Evolutionary conservation across 2,329 filamentous ascomycete genomes (phyloP).

Genomic region (Zalaria sp.): DNA sequence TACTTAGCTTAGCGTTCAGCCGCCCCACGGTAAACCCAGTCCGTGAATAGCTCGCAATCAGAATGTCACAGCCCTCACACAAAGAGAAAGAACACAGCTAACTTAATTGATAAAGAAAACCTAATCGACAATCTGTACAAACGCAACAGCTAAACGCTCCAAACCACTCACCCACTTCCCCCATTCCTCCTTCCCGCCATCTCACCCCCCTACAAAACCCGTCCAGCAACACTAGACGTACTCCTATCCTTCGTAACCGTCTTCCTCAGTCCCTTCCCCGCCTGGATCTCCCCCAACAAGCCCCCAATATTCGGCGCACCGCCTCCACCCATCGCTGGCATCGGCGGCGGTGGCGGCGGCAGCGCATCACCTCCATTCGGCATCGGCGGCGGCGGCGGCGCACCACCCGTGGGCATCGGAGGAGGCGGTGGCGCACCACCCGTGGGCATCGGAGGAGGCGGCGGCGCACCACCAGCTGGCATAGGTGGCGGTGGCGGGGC

Average conservation of each 20-base stretch:
- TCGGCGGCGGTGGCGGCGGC: conserved; percentile 28
- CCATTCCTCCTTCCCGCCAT: too few relatives aligned
- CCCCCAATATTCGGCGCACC: conserved; percentile 32
- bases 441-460: conserved; percentile 28
- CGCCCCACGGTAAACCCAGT: too few relatives aligned
- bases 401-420: conserved; percentile 17
- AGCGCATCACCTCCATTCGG: conserved; percentile 30
- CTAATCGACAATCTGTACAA: too few relatives aligned
- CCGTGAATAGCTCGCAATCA: too few relatives aligned
- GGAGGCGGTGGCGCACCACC: conserved; percentile 31
- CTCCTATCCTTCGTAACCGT: conserved; percentile 83
- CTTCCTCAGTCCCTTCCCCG: conserved; percentile 69
- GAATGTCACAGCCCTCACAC: too few relatives aligned
- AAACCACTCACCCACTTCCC: too few relatives aligned
- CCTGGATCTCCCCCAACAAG: conserved; percentile 70
- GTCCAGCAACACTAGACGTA: conserved; percentile 55
- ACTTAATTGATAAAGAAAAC: too few relatives aligned
- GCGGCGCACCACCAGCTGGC: conserved; percentile 26
- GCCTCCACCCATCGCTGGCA: conserved; percentile 16
- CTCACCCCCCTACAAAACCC: conserved; percentile 36
- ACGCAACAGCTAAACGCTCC: too few relatives aligned
- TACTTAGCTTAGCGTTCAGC: too few relatives aligned
- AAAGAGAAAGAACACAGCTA: too few relatives aligned
- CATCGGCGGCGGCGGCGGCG: conserved; percentile 20
- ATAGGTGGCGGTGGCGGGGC: conserved; percentile 36